These are phyloP conservation scores for Dendrostoma leiphaemia DNA, from an alignment of 2,329 filamentous ascomycete species.

Conservation along the genomic window DNA sequence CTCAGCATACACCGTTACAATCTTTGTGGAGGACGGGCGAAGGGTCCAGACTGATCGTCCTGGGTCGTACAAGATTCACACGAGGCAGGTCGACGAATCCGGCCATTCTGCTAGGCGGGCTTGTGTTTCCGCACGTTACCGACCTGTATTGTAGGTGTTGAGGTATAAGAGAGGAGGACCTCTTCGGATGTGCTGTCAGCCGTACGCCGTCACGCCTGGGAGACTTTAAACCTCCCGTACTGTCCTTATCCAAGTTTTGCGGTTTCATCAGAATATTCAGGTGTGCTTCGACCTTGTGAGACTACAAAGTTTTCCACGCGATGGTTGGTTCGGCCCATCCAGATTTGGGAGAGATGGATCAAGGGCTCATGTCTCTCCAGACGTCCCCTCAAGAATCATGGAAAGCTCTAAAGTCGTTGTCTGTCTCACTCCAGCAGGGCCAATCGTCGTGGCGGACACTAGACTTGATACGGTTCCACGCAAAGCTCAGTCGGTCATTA, in stretches of 20 bases:
- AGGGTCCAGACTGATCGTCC: background rate
- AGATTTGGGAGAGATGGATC: background rate
- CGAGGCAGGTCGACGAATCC: background rate
- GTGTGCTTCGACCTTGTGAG: background rate
- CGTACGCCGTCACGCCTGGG: background rate
- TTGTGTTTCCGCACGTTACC: background rate
- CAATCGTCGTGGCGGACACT: slow-evolving; percentile 6
- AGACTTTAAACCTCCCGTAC: background rate
- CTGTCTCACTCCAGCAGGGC: slow-evolving; percentile 1
- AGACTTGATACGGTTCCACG: slow-evolving; percentile 10
- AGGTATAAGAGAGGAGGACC: background rate
- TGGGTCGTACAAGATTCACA: background rate
- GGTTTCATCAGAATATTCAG: background rate
- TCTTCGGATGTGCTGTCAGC: background rate
- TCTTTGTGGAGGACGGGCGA: background rate
- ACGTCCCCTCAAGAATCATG: slow-evolving; percentile 7
- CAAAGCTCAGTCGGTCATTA: slow-evolving; percentile 5
- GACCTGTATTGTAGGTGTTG: background rate
- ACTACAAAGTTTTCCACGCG: background rate
- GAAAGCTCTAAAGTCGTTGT: slow-evolving; percentile 5
- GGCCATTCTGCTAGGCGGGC: background rate
- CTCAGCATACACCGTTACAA: background rate
- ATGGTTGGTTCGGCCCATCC: background rate
- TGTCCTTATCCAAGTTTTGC: background rate
- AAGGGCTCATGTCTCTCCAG: background rate